Evolutionary conservation across 169 alveolate genomes (phyloP), one percentile per base, ranked within the genome.

Genomic region (Plasmodium adleri): DNA sequence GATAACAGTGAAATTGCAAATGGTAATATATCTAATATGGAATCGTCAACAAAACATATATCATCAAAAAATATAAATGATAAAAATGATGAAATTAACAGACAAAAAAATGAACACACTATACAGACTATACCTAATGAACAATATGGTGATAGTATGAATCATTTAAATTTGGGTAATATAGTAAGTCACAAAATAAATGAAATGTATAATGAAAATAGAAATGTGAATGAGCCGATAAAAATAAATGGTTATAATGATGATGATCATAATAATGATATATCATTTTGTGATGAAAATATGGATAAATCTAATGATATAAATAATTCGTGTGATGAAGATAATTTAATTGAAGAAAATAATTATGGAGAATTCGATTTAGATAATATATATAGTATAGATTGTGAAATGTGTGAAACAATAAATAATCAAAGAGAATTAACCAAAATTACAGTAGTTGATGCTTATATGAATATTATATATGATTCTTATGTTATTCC

Each of bases 361-460:
- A 17, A 56, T 56, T 17, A 24, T 7, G 62, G 28, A 5, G 90
- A 92, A 28, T 76, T 70, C n/a, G 83, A 59, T 32, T 68, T 92
- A 47, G 54, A 74, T 26, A 88, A 88, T n/a, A 59, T 83, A 10
- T 85, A 80, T 70, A 90, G 93, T 62, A 80, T 92, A 17, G 95
- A 92, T 50, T 92, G 95, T 66, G 95, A 92, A 67, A 92, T 92
- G 95, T 88, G 90, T 10, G 88, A 89, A 63, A 86, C 95, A 8
- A 26, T 62, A 20, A 54, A 54, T 3, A 13, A 43, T 10, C 72
- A 72, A 15, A 88, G 88, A 15, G 93, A 62, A 43, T 88, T 92
- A 43, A 90, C 95, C 22, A 73, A 92, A 62, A 62, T 92, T 28
- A 88, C 95, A 1, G 73, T 92, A 3, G 93, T 92, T 13, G 95